These are phyloP conservation scores for Solanum stenotomum DNA, from an alignment of 257 asterid genomes.

Conservation along the genomic window DNA sequence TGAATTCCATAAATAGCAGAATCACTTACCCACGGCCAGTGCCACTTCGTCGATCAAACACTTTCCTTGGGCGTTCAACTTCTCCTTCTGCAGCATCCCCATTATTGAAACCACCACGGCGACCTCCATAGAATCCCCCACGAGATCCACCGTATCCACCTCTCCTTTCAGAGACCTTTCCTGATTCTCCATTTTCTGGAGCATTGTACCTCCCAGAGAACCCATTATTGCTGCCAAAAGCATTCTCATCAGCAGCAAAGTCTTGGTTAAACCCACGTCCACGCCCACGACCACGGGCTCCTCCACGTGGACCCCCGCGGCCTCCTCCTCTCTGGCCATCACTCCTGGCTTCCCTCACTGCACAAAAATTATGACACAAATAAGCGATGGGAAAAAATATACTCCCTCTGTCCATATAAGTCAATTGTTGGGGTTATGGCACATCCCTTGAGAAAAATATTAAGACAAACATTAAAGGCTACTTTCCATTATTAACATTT, in stretches of 20 bases:
- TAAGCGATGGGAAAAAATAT: background rate
- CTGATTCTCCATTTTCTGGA: constrained; percentile 21
- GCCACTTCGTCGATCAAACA: constrained; percentile 32
- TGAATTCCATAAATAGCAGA: background rate
- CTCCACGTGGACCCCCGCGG: constrained; percentile 26
- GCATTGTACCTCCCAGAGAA: constrained; percentile 13
- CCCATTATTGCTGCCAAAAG: constrained; percentile 22
- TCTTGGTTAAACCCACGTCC: constrained; percentile 36
- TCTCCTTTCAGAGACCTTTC: constrained; percentile 17
- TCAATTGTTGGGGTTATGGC: background rate
- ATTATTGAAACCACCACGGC: constrained; percentile 28
- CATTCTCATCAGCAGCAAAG: constrained; percentile 14
- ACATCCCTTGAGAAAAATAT: background rate
- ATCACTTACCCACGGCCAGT: constrained; percentile 34
- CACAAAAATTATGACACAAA: background rate
- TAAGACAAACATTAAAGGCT: background rate
- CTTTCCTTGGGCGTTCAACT: constrained; percentile 20
- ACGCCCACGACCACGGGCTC: constrained; percentile 13
- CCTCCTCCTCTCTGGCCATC: constrained; percentile 29
- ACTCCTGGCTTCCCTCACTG: constrained; percentile 31
- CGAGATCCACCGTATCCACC: constrained; percentile 23
- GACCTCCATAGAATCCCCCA: constrained; percentile 23
- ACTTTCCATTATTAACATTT: background rate
- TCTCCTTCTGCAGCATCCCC: constrained; percentile 14
- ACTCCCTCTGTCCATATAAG: background rate